Evolutionary conservation across 1,284 basidiomycete species (phyloP), one percentile per base, ranked within the genome.

Genomic region (Naganishia sp.): DNA sequence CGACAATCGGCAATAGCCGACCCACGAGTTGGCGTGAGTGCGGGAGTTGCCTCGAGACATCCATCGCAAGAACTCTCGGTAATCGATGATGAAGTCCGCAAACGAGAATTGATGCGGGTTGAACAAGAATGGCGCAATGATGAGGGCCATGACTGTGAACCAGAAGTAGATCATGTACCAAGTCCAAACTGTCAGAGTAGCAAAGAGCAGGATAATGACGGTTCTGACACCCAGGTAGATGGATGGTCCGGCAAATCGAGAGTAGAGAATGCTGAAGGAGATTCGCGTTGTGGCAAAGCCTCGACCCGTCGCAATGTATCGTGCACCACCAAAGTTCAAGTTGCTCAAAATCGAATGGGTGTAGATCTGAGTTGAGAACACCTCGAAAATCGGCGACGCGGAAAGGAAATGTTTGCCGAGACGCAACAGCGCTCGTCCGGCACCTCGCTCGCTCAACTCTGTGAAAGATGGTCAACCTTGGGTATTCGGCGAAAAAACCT

Each of bases 271-370:
- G 76, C 87, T 89, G 83, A 97, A 97, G 70, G 88, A 90, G 71
- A 95, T 91, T 65, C 94, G 86, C 23, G 91, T 90, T 7, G 94
- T 96, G 18, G 94, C 94, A 76, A 97, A 97, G 50, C 94, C 94
- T 85, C 94, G 90, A 66, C 94, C 94, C n/a, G 94, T 97, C n/a
- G 94, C 93, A 72, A 97, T 97, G 80, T 96, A 97, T 68, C 94
- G 87, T 60, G 94, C 94, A 68, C 94, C 94, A 80, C 94, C 94
- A 70, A 95, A 95, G 3, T 91, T 94, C 82, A 96, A 82, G 80
- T 96, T 94, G 80, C 88, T 95, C 72, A 95, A 81, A 76, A 96
- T 94, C 36, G 94, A 96, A 75, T 97, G 91, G 60, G 92, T 92
- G 78, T 93, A 92, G 75, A 97, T 96, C 80, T 96, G 94, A 0